These are phyloP conservation scores for Solanum sitiens DNA, from an alignment of 257 asterid genomes.

Conservation along the genomic window DNA sequence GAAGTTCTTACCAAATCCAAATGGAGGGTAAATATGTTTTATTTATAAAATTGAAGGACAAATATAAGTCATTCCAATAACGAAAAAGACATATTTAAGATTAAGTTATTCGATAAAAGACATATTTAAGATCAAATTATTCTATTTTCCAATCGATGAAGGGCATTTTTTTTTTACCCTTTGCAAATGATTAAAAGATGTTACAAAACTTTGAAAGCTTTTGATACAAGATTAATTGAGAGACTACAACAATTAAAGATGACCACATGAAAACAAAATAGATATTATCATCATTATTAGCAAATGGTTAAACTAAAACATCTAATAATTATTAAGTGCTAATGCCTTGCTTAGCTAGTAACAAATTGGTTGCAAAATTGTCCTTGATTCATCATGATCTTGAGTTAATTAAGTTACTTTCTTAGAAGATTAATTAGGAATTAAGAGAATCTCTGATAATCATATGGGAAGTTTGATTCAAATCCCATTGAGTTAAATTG, in stretches of 20 bases:
- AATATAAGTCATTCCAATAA: not conserved
- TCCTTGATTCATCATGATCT: not conserved
- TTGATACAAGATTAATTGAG: not conserved
- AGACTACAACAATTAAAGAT: not conserved
- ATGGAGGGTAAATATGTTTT: not conserved
- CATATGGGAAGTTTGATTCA: constrained; percentile 30
- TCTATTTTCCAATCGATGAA: not conserved
- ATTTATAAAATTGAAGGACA: not conserved
- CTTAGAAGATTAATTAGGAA: not conserved
- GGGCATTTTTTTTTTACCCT: not conserved
- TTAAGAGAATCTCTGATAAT: constrained; percentile 8
- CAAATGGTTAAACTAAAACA: not conserved
- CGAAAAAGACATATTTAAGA: not conserved
- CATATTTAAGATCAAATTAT: not conserved
- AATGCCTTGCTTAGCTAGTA: not conserved
- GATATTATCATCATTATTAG: not conserved
- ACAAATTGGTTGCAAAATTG: not conserved
- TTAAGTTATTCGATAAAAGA: not conserved
- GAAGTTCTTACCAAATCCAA: not conserved
- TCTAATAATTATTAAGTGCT: not conserved
- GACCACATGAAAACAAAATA: not conserved
- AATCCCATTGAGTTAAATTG: constrained; percentile 24
- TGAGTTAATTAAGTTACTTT: not conserved
- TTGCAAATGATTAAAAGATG: not conserved
- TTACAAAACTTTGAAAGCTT: not conserved